Evolutionary conservation across 163 green algal species (phyloP).

Genomic region (Chlamydomonas reinhardtii): DNA sequence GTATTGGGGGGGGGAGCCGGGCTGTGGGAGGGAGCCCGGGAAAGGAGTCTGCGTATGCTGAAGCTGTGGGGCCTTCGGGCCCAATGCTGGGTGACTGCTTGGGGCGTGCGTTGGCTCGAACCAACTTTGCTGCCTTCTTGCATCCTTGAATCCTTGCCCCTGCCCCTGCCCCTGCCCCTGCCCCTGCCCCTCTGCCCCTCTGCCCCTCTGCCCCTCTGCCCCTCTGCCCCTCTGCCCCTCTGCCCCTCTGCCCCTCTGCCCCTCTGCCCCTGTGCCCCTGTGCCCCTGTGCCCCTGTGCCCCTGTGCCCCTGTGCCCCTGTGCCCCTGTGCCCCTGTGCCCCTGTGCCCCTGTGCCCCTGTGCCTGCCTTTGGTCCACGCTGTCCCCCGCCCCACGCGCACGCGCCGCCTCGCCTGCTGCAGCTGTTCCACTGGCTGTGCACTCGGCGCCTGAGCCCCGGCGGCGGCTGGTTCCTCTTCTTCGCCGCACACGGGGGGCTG

Average conservation of each 20-base stretch:
- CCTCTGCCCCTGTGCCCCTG: background rate
- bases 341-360: background rate
- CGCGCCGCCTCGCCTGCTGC: background rate
- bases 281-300: background rate
- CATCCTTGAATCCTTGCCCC: background rate
- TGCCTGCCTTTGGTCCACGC: background rate
- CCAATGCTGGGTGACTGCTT: no score
- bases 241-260: background rate
- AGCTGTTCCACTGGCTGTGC: slow-evolving; percentile 42
- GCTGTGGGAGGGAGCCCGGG: background rate
- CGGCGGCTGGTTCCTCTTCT: slow-evolving; percentile 33
- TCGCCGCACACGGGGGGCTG: slow-evolving; percentile 30
- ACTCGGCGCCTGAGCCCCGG: background rate
- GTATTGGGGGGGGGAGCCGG: background rate
- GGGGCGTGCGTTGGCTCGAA: no score
- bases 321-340: background rate
- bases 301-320: background rate
- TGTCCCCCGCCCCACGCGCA: background rate
- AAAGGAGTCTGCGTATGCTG: no score
- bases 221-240: background rate
- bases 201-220: background rate
- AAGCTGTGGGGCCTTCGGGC: no score
- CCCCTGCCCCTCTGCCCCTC: background rate
- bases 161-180: background rate
- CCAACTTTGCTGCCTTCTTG: background rate